Conservation (phyloP, 139 green algal genomes). For the Edaphochlamys debaryana region DNA sequence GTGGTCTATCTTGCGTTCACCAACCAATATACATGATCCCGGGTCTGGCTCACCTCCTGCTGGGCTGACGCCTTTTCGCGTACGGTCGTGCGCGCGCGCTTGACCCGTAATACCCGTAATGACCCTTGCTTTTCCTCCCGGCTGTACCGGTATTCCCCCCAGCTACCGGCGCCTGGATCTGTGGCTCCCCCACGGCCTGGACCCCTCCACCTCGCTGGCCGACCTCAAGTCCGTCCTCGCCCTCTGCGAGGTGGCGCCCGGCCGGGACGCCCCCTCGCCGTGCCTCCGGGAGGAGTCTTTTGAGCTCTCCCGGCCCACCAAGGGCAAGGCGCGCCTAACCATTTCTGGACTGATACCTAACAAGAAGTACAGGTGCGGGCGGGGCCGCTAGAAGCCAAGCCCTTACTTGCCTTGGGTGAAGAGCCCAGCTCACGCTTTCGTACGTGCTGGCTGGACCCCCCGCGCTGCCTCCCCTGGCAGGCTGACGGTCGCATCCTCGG, state of each 20-base stretch:
- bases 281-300: background rate
- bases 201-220: background rate
- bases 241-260: slow-evolving; percentile 28
- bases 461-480: background rate
- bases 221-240: slow-evolving; percentile 14
- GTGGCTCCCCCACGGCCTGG: slow-evolving; percentile 61
- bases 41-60: too few relatives aligned
- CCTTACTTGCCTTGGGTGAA: too few relatives aligned
- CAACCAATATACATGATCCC: too few relatives aligned
- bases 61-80: too few relatives aligned
- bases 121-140: too few relatives aligned
- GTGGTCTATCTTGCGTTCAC: too few relatives aligned
- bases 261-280: background rate
- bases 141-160: background rate
- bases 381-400: background rate
- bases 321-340: background rate
- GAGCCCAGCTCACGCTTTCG: background rate
- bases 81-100: too few relatives aligned
- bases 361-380: background rate
- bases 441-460: too few relatives aligned
- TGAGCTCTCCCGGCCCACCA: background rate
- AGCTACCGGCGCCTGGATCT: slow-evolving; percentile 50
- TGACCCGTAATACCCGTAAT: too few relatives aligned
- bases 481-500: background rate
- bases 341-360: background rate